Conservation (phyloP, 495 filamentous ascomycete species). For the Lasiosphaeria hispida region DNA sequence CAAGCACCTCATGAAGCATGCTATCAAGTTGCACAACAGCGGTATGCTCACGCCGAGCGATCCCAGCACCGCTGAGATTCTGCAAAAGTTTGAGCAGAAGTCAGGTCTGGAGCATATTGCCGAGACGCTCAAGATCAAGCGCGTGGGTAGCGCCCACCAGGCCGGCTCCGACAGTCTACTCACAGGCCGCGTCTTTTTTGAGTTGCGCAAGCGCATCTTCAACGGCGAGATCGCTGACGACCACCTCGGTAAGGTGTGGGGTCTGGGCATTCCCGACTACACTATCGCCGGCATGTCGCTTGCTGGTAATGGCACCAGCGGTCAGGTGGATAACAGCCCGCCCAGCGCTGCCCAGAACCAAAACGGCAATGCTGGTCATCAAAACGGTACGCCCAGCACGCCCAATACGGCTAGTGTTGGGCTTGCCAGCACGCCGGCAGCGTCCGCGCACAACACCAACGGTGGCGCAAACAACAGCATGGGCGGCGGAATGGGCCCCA, state of each 20-base stretch:
- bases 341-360: conserved; percentile 27
- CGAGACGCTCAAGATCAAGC: conserved; percentile 84
- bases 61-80: conserved; percentile 60
- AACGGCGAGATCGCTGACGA: conserved; percentile 74
- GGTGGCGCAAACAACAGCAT: conserved; percentile 12
- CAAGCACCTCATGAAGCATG: conserved; percentile 89
- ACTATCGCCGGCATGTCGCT: conserved; percentile 46
- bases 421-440: conserved; percentile 58
- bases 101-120: conserved; percentile 89
- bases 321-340: conserved; percentile 35
- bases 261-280: conserved; percentile 60
- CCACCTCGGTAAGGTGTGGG: conserved; percentile 84
- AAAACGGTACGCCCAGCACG: conserved; percentile 66
- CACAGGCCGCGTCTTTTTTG: conserved; percentile 91
- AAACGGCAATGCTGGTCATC: conserved; percentile 44
- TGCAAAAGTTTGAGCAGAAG: conserved; percentile 78
- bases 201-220: conserved; percentile 80
- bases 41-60: conserved; percentile 65
- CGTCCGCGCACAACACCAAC: conserved; percentile 54
- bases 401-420: conserved; percentile 58
- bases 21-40: conserved; percentile 59
- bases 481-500: conserved; percentile 51
- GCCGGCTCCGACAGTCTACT: conserved; percentile 89
- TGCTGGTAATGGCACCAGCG: conserved; percentile 20
- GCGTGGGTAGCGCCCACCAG: conserved; percentile 81